Evolutionary conservation across 441 rosid species (phyloP), one percentile per base, ranked within the genome.

Genomic region (Capsella rubella): DNA sequence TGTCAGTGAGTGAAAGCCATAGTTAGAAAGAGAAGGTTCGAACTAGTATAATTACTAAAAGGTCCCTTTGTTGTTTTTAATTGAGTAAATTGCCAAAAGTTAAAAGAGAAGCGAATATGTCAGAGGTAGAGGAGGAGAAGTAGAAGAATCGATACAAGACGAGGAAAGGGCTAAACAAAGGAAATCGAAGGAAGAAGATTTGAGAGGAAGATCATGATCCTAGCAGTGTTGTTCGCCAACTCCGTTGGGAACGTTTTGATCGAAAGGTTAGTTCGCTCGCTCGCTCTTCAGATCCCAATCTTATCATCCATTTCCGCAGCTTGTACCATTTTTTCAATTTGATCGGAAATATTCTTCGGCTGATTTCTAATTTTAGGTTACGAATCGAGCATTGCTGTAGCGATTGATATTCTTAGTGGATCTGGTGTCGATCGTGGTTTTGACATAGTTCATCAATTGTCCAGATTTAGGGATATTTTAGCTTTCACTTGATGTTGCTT

Each of bases 201-300:
- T 0, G 4, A 58, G 67, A 34, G 51, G 37, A 15, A 52, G 63
- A 78, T 73, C 71, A 93, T 91, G 97, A 88, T 93, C 58, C 94
- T 93, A 5, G 97, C 98, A 0, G 84, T 88, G 34, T 81, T 93
- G 71, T 91, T 93, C 70, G 91, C 97, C 1, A 93, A 93, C 51
- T 87, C 87, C 34, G 97, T 84, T 45, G 98, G 98, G 55, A 93
- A 93, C 84, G 92, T 93, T 63, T 76, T 93, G 28, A 87, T 93
- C 77, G 98, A 93, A 82, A 79, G 97, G 98, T 49, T 63, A 5
- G 4, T 37, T 37, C 71, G 21, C 73, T 57, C 77, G 4, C 9
- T 37, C 71, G 21, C 77, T 53, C 77, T 49, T 49, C 12, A 15
- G 54, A 18, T 73, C 50, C 27, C 53, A 0, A 18, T 21, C 45